Evolutionary conservation across 2,329 filamentous ascomycete species (phyloP).

Genomic region (Sclerotinia minor): DNA sequence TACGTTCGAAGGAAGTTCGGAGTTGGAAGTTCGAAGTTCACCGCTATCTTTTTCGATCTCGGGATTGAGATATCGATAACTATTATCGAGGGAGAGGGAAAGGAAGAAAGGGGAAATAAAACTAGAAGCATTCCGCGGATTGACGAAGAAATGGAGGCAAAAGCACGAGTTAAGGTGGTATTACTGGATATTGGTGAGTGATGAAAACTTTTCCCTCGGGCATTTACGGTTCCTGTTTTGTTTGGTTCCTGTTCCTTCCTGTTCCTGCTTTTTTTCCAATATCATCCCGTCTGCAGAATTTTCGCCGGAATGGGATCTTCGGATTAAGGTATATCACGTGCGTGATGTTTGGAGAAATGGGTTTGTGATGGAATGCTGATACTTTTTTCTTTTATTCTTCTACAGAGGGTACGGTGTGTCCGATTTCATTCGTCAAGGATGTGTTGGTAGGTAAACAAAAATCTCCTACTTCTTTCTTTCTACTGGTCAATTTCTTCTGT

Average conservation of each 20-base stretch:
- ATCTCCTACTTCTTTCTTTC: background rate
- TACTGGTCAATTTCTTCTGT: constrained; percentile 12
- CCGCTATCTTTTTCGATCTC: constrained; percentile 19
- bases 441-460: constrained; percentile 60
- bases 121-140: background rate
- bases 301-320: constrained; percentile 7
- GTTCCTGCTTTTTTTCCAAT: background rate
- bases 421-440: constrained; percentile 82
- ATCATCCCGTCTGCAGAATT: constrained; percentile 11
- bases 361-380: constrained; percentile 16
- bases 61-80: constrained; percentile 6
- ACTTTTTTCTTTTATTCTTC: constrained; percentile 9
- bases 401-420: constrained; percentile 77
- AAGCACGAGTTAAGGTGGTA: constrained; percentile 31
- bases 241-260: background rate
- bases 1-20: too few relatives aligned
- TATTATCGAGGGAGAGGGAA: background rate
- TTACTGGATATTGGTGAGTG: constrained; percentile 43
- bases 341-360: background rate
- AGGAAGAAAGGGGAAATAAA: background rate
- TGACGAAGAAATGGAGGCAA: constrained; percentile 3
- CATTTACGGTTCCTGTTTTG: background rate
- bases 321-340: constrained; percentile 5
- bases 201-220: background rate
- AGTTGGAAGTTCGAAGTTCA: background rate